These are phyloP conservation scores for Trichoderma aggressivum DNA, from an alignment of 2,329 filamentous ascomycete genomes.

Conservation along the genomic window DNA sequence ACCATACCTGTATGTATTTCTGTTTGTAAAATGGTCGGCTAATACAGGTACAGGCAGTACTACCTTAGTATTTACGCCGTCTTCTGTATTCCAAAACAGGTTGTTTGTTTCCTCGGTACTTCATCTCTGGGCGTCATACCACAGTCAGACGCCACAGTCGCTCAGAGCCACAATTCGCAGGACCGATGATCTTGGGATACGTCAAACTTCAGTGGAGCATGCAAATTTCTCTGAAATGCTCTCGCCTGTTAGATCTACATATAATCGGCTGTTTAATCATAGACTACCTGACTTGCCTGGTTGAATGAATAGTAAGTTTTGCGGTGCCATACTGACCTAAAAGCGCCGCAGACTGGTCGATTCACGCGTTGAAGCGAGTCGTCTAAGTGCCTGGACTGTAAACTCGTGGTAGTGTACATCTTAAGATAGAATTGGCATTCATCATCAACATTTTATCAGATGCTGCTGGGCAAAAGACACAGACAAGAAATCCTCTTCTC, in stretches of 20 bases:
- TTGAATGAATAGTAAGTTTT: background rate
- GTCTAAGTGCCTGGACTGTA: background rate
- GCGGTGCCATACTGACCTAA: background rate
- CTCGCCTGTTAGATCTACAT: background rate
- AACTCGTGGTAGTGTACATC: background rate
- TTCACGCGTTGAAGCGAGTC: background rate
- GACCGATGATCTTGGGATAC: background rate
- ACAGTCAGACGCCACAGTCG: conserved; percentile 12
- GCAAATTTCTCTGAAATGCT: background rate
- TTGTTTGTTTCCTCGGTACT: background rate
- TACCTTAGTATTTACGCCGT: background rate
- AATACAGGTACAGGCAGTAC: background rate
- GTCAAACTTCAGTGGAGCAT: background rate
- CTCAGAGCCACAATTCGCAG: background rate
- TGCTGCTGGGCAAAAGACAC: background rate
- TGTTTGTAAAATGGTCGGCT: background rate
- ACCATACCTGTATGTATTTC: background rate
- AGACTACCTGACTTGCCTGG: too few species aligned
- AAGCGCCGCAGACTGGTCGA: background rate
- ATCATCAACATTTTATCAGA: background rate
- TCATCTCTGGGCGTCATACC: background rate
- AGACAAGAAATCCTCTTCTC: background rate
- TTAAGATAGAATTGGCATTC: background rate
- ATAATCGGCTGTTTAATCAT: background rate
- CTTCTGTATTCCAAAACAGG: background rate